A percentile compares a stretch with the other conserved stretches of the same genome.
Evolutionary conservation across 1,139 yeast species (phyloP).

Genomic region (Arxiozyma slooffiae): DNA sequence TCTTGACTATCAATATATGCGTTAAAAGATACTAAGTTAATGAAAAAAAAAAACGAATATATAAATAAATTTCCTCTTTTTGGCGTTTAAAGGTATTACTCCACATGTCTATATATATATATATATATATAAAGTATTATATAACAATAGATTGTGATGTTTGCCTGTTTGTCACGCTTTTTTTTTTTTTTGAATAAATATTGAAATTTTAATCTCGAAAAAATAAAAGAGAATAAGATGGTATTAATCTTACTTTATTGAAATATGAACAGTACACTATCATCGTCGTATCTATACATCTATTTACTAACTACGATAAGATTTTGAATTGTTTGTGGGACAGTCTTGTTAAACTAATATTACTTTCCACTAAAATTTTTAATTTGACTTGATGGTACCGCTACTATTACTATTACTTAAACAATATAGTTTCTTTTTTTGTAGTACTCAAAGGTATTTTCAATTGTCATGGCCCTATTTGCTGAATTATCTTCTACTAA

Average conservation of each 20-base stretch:
- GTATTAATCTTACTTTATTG: too few relatives aligned
- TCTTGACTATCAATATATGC: background rate
- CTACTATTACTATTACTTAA: conserved; percentile 36
- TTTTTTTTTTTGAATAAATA: too few relatives aligned
- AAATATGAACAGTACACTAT: too few relatives aligned
- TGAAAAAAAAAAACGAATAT: too few relatives aligned
- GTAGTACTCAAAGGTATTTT: conserved; percentile 50
- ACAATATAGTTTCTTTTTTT: conserved; percentile 66
- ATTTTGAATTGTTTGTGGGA: conserved; percentile 38
- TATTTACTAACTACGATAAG: conserved; percentile 28
- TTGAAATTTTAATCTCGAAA: too few relatives aligned
- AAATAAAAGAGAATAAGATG: too few relatives aligned
- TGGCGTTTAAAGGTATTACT: too few relatives aligned
- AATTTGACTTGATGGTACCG: conserved; percentile 7
- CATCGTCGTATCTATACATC: too few relatives aligned
- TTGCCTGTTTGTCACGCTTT: too few relatives aligned
- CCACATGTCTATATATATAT: background rate
- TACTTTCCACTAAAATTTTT: conserved; percentile 15
- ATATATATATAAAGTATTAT: too few relatives aligned
- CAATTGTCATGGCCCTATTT: conserved; percentile 46
- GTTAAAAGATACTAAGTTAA: too few relatives aligned
- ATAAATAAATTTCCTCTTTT: background rate
- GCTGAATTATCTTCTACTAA: conserved; percentile 36
- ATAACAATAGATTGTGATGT: too few relatives aligned
- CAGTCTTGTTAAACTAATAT: conserved; percentile 38